phyloP scores from a whole-genome alignment of 1,284 basidiomycete genomes.

The Phylloboletellus chloephorus region DNA sequence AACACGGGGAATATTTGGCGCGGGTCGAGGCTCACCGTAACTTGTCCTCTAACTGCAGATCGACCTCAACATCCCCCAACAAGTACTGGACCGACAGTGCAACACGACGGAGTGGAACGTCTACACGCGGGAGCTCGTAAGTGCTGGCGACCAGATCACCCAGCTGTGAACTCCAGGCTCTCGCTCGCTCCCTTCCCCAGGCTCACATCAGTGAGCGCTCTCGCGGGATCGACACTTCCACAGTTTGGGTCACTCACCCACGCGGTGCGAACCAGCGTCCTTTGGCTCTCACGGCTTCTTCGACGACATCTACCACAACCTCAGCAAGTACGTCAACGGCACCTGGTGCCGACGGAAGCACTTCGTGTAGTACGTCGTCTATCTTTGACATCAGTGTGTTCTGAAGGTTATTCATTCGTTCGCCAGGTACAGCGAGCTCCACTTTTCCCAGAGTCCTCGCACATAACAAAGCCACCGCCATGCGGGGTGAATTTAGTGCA shows the following conservation, averaged over 20 bases:
- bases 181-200: slow-evolving; percentile 32
- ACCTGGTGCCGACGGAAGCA: slow-evolving; percentile 26
- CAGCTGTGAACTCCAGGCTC: slow-evolving; percentile 38
- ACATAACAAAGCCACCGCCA: slow-evolving; percentile 25
- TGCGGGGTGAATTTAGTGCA: slow-evolving; percentile 22
- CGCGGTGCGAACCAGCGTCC: slow-evolving; percentile 21
- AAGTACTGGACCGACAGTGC: slow-evolving; percentile 40
- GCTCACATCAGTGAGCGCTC: slow-evolving; percentile 32
- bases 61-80: slow-evolving; percentile 36
- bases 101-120: slow-evolving; percentile 49
- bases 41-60: slow-evolving; percentile 32
- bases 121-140: slow-evolving; percentile 41
- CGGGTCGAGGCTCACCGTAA: slow-evolving; percentile 1
- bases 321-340: slow-evolving; percentile 27
- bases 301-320: slow-evolving; percentile 31
- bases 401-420: not conserved
- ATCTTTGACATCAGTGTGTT: not conserved
- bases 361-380: slow-evolving; percentile 31
- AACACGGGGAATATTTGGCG: not conserved
- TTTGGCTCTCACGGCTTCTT: slow-evolving; percentile 36
- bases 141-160: slow-evolving; percentile 40
- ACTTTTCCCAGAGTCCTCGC: slow-evolving; percentile 32
- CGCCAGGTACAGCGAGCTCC: slow-evolving; percentile 29
- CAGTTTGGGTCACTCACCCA: not conserved
- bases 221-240: too few species aligned